Evolutionary conservation across 768 basidiomycete genomes (phyloP), one percentile per base, ranked within the genome.

Genomic region (Termitomyces sp.): DNA sequence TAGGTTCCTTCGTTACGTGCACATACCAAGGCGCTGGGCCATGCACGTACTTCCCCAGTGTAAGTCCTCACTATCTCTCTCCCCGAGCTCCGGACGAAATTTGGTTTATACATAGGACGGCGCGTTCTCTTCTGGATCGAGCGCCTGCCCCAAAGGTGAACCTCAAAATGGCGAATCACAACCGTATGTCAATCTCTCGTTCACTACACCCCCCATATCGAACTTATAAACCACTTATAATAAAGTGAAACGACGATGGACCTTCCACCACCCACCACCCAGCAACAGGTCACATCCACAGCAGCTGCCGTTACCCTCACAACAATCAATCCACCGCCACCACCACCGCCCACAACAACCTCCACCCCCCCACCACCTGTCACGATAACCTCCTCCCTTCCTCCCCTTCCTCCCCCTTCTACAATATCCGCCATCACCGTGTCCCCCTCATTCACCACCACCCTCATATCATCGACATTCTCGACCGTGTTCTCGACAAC

Each of bases 81-180:
- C 25, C 32, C 27, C 10, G 12, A n/a, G 3, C 20, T 10, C 32
- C 9, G 9, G 9, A 29, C 29, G 11, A 15, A 5, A 36, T n/a
- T 18, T 22, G 40, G 15, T 7, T 23, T 27, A n/a, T n/a, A n/a
- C n/a, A n/a, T 35, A 58, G 57, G 40, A 58, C 10, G 57, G 57
- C 7, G 38, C 53, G 22, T 58, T 58, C 27, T 58, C 57, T 7
- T 58, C 57, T 16, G 57, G 57, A 2, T 54, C 53, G 0, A 58
- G 53, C 10, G 1, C 20, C 0, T 58, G 57, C 12, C 57, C 57
- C 0, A 12, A 25, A 16, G 53, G 57, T 10, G n/a, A 53, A n/a
- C 57, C 57, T 3, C 57, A 58, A 41, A 18, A 33, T 6, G n/a
- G 20, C 7, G 31, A 13, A 25, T 6, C 20, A 29, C 3, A 29